Base-by-base conservation (phyloP, 1,284 basidiomycete species). In the Erythrobasidium hasegawianum region DNA sequence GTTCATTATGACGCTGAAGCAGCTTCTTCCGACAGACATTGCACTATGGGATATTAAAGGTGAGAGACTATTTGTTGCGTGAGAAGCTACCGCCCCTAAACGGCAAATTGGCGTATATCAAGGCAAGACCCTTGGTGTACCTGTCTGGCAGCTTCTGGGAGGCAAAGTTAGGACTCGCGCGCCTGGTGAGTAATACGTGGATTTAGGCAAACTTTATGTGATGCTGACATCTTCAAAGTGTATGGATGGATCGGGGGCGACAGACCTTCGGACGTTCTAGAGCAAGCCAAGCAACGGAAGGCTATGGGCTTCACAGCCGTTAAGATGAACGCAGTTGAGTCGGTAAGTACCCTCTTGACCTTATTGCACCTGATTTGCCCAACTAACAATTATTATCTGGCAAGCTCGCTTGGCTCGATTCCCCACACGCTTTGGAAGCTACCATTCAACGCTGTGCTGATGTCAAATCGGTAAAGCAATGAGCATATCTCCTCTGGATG, bases 21-120 rank as follows among this genome's bases (percentile, higher is more conserved):
- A 18, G 43, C 22, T 14, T 5, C 16, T 5, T 16, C n/a, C n/a
- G n/a, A 69, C 83, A 20, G 82, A 83, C 69, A 83, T 83, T 62
- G 81, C 82, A 0, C 76, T 84, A 1, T 83, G 83, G 87, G 87
- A 89, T 73, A 87, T 89, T 79, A 88, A 89, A 74, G 87, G 87
- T 33, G 33, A 33, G 33, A n/a, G n/a, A n/a, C n/a, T n/a, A n/a
- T n/a, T n/a, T n/a, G n/a, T n/a, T n/a, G n/a, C n/a, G n/a, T 33
- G 33, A 33, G 33, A 33, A 5, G 33, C 33, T n/a, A n/a, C n/a
- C n/a, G n/a, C n/a, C n/a, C n/a, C n/a, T n/a, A n/a, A n/a, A n/a
- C n/a, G n/a, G n/a, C n/a, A 5, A 11, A 33, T 33, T 33, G 33
- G 4, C n/a, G n/a, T n/a, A n/a, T n/a, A n/a, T n/a, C n/a, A 5